A percentile compares a stretch with the other conserved stretches of the same genome.
phyloP scores from a whole-genome alignment of 495 filamentous ascomycete species.

The Neurospora tetrasperma region DNA sequence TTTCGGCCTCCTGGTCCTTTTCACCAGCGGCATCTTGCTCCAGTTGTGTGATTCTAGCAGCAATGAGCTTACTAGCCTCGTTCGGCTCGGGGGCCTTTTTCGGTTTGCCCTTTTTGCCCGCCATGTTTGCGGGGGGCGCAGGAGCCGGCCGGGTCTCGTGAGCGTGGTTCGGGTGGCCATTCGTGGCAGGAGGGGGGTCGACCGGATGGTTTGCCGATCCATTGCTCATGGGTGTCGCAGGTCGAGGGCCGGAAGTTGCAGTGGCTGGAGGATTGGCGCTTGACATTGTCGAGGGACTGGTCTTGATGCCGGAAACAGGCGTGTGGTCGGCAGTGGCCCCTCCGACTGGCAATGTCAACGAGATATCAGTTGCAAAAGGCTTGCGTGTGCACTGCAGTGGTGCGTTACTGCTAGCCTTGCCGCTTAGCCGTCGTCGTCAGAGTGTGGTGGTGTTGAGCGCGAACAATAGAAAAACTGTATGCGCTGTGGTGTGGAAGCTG shows the following conservation, averaged over 20 bases:
- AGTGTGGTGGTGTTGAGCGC: not conserved
- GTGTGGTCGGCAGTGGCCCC: not conserved
- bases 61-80: slow-evolving; percentile 81
- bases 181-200: slow-evolving; percentile 16
- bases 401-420: slow-evolving; percentile 1
- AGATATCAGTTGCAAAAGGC: slow-evolving; percentile 2
- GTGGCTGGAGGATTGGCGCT: slow-evolving; percentile 19
- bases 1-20: slow-evolving; percentile 91
- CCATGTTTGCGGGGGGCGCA: slow-evolving; percentile 28
- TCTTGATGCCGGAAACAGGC: not conserved
- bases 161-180: slow-evolving; percentile 26
- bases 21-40: slow-evolving; percentile 87
- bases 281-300: slow-evolving; percentile 13
- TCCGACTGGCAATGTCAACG: not conserved
- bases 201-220: slow-evolving; percentile 15
- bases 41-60: slow-evolving; percentile 88
- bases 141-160: slow-evolving; percentile 34
- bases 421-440: not conserved
- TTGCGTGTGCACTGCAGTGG: not conserved
- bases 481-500: not conserved
- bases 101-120: slow-evolving; percentile 55
- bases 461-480: not conserved
- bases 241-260: slow-evolving; percentile 16
- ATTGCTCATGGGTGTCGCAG: slow-evolving; percentile 21
- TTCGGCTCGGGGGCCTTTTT: slow-evolving; percentile 66